Conservation (phyloP, 805 yeast genomes). For the Candida nitratophila region DNA sequence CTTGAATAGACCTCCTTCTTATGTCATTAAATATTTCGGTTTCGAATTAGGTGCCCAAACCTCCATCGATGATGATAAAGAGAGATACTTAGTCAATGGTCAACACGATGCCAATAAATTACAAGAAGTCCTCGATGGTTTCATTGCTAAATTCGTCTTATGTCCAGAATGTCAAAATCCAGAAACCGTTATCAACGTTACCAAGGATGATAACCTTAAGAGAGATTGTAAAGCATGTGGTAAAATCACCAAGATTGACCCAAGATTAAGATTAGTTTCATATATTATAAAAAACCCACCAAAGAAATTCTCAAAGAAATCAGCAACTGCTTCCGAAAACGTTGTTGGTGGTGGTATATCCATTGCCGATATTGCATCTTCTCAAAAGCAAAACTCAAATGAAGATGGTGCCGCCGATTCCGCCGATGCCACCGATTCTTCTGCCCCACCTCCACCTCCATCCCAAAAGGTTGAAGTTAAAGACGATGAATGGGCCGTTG, state of each 20-base stretch:
- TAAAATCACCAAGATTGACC: constrained; percentile 74
- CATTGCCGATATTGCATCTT: constrained; percentile 69
- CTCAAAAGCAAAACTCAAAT: constrained; percentile 30
- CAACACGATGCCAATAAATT: constrained; percentile 83
- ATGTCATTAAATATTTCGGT: constrained; percentile 91
- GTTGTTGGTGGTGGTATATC: constrained; percentile 84
- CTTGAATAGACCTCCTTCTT: constrained; percentile 85
- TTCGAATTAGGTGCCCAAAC: constrained; percentile 97
- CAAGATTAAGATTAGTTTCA: constrained; percentile 79
- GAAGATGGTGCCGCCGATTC: constrained; percentile 30
- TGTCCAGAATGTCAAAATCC: constrained; percentile 97
- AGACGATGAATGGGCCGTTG: constrained; percentile 97
- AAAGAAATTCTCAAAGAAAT: constrained; percentile 59
- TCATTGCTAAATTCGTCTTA: constrained; percentile 84
- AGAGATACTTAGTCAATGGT: constrained; percentile 91
- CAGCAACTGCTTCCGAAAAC: constrained; percentile 86
- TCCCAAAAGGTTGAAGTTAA: constrained; percentile 59
- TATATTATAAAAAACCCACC: constrained; percentile 90
- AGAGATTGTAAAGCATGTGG: constrained; percentile 99
- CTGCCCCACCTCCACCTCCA: constrained; percentile 69
- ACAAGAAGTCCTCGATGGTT: constrained; percentile 92
- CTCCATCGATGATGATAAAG: constrained; percentile 66
- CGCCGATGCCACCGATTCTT: constrained; percentile 51
- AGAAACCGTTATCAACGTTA: constrained; percentile 85
- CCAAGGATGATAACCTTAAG: constrained; percentile 65